Evolutionary conservation across 495 filamentous ascomycete genomes (phyloP), one percentile per base, ranked within the genome.

Genomic region (Niebla homalea): DNA sequence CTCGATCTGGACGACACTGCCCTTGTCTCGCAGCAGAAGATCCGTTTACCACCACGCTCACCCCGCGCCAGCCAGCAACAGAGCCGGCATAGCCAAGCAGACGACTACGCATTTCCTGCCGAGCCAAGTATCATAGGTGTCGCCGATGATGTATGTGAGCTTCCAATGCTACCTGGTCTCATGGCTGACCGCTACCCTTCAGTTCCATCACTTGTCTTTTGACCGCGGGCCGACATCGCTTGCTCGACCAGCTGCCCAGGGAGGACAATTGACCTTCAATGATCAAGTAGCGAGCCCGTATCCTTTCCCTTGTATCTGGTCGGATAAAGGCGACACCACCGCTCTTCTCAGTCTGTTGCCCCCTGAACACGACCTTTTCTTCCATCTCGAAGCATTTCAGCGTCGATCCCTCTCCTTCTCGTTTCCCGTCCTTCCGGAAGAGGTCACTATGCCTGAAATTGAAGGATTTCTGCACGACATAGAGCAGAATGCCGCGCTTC

Each of bases 351-450:
- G 60, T 8, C 52, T 63, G 35, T 55, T 72, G 3, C 69, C 69
- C 16, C 44, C 50, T 10, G 55, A 54, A 18, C 51, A 57, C 35
- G 67, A 69, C 25, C 60, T 70, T 10, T 61, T 62, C 29, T 54
- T 49, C 22, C 65, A 65, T 52, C 57, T 72, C 5, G 65, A 69
- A 23, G 44, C 60, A 11, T 72, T 72, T 46, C 62, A 70, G 42
- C 52, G 57, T n/a, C 67, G 69, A 2, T 66, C 64, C 41, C 65
- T 65, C 23, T 49, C 54, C 16, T 70, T 62, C 44, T 65, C 67
- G 3, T 73, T 71, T 48, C 68, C 70, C n/a, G 62, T 71, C 48
- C 51, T 64, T 2, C 70, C 70, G 6, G 63, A 67, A 7, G 62
- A 72, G 40, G 57, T 66, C 25, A 69, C 68, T 7, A 59, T 53